Percentiles rank a stretch among this genome's conserved stretches.
Conservation (phyloP, 2,329 filamentous ascomycete genomes). For the Verticillium isaacii region DNA sequence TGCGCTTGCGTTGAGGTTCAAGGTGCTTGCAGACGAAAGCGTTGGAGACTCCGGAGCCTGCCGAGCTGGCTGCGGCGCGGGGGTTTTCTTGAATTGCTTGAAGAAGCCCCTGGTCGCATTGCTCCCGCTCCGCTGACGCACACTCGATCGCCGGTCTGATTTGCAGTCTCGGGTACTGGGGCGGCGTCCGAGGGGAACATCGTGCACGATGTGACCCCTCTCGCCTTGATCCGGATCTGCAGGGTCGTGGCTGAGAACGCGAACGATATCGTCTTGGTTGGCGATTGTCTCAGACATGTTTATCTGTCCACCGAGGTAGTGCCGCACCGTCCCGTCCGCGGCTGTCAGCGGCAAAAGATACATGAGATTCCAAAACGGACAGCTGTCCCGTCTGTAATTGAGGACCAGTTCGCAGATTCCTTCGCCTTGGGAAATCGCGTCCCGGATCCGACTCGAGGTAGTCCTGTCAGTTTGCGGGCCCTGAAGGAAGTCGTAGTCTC, state of each 20-base stretch:
- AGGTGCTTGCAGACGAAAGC: background rate
- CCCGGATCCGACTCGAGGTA: conserved; percentile 33
- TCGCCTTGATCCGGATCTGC: conserved; percentile 7
- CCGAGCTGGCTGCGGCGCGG: background rate
- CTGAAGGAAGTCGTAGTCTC: conserved; percentile 47
- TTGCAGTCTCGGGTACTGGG: conserved; percentile 7
- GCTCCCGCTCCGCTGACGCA: conserved; percentile 4
- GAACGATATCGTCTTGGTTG: conserved; percentile 44
- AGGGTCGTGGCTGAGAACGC: conserved; percentile 36
- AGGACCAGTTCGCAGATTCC: conserved; percentile 45
- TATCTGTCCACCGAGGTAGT: conserved; percentile 53
- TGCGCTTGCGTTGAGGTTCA: background rate
- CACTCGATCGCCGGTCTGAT: conserved; percentile 8
- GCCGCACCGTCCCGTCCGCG: conserved; percentile 38
- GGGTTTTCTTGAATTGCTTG: conserved; percentile 23
- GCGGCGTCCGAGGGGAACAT: conserved; percentile 1
- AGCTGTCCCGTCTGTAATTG: conserved; percentile 45
- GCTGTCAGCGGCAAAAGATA: conserved; percentile 49
- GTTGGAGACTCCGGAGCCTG: background rate
- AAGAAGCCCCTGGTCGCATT: conserved; percentile 25
- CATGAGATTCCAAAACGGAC: conserved; percentile 53
- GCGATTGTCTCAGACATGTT: conserved; percentile 52
- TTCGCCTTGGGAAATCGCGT: conserved; percentile 32
- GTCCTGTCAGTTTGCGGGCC: conserved; percentile 38
- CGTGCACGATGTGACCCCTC: conserved; percentile 3